Base-by-base conservation (phyloP, 169 alveolate genomes). In the Eimeria tenella region DNA sequence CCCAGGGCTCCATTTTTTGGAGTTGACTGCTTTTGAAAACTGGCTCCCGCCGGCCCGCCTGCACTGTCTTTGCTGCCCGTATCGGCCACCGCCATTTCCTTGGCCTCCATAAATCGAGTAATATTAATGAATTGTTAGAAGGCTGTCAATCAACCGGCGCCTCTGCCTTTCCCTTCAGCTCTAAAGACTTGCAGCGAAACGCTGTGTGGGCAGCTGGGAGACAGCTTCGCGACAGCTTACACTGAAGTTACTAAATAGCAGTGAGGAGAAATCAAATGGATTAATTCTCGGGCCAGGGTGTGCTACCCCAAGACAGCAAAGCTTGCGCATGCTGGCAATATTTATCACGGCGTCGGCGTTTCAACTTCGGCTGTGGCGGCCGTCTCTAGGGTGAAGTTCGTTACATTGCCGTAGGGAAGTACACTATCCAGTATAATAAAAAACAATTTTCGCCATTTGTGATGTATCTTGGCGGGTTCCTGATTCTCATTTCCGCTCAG, bases 71-170 rank as follows among this genome's bases (percentile, higher is more conserved):
- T 65, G 74, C 25, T 65, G 49, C 65, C 63, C 13, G 86, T n/a
- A 42, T 19, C 86, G 5, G n/a, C 60, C 8, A 5, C 31, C 25
- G 63, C 68, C 86, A 75, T 75, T 75, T 75, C 82, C 82, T 71
- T 25, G 55, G 23, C 19, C 55, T 21, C 8, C 19, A 9, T 50
- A 71, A 71, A 71, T 8, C 1, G 19, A 71, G 21, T 31, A 9
- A 31, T 4, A 71, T 4, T 21, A 65, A 9, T 21, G 21, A 10
- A 65, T 7, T 6, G 21, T 8, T 19, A 65, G 6, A 65, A 21
- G 8, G 74, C 74, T 17, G 4, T 11, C 74, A 21, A 31, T 31
- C 17, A 65, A 65, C 10, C 17, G 74, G 23, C 74, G 74, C 23
- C 74, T 0, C 42, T 65, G 74, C 74, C 23, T 21, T 65, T 17